These are phyloP conservation scores for Trichosporon sp. DNA, from an alignment of 1,284 basidiomycete genomes.

Conservation along the genomic window DNA sequence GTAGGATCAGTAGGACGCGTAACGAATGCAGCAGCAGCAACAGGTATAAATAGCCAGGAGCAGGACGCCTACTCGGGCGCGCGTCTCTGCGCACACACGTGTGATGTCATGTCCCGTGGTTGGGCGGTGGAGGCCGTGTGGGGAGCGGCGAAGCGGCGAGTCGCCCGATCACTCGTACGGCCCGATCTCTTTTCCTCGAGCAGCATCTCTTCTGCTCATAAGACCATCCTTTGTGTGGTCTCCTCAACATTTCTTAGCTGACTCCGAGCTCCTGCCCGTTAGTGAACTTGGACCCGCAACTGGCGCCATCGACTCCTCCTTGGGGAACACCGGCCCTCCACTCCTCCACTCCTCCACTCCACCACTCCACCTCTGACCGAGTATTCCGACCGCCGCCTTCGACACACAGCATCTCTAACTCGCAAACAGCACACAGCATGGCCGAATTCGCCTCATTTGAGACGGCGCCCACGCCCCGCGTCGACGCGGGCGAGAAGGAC, in stretches of 20 bases:
- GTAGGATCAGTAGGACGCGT: not conserved
- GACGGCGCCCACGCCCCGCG: not conserved
- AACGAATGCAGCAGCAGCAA: not conserved
- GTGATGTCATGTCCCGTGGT: not conserved
- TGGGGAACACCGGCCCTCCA: not conserved
- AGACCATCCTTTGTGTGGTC: not conserved
- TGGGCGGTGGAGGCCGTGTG: slow-evolving; percentile 2
- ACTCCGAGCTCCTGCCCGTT: too few species aligned
- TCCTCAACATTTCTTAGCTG: too few species aligned
- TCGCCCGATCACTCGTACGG: not conserved
- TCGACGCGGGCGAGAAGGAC: slow-evolving; percentile 13
- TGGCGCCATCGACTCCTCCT: too few species aligned
- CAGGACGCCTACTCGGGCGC: not conserved
- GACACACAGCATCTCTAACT: too few species aligned
- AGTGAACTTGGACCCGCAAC: too few species aligned
- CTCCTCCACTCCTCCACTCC: too few species aligned
- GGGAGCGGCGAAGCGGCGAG: not conserved
- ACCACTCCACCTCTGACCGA: too few species aligned
- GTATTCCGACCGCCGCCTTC: too few species aligned
- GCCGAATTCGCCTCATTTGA: not conserved
- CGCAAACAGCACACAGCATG: not conserved
- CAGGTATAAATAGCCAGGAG: not conserved
- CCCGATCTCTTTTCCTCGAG: too few species aligned
- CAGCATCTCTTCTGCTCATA: not conserved
- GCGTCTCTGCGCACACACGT: not conserved